Conservation (phyloP, 768 basidiomycete genomes). For the Naganishia antarctica region DNA sequence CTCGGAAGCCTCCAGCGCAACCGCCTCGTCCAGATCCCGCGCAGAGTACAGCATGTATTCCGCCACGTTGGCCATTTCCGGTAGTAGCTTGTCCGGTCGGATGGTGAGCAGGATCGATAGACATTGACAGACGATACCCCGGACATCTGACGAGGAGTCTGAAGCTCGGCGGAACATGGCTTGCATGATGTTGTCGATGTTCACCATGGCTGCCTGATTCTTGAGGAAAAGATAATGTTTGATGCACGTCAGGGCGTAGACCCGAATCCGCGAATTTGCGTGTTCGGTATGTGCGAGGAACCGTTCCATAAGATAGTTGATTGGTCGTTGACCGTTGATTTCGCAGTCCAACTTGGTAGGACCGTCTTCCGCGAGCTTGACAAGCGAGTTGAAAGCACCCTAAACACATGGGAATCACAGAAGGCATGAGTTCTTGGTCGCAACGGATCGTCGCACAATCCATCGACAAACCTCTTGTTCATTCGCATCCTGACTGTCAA, state of each 20-base stretch:
- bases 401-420: constrained; percentile 43
- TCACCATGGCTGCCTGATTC: constrained; percentile 77
- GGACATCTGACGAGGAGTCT: constrained; percentile 87
- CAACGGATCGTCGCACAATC: background rate
- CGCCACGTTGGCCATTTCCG: constrained; percentile 88
- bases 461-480: constrained; percentile 71
- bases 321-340: constrained; percentile 82
- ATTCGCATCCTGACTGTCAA: constrained; percentile 69
- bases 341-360: constrained; percentile 92
- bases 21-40: constrained; percentile 93
- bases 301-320: constrained; percentile 95
- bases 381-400: constrained; percentile 90
- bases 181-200: constrained; percentile 89
- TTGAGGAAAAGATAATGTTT: constrained; percentile 86
- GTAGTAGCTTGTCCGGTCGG: constrained; percentile 92
- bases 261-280: constrained; percentile 77
- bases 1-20: constrained; percentile 94
- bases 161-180: constrained; percentile 91
- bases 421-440: constrained; percentile 24
- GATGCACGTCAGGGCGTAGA: constrained; percentile 86
- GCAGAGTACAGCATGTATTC: constrained; percentile 99
- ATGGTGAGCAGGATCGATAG: constrained; percentile 87
- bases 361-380: constrained; percentile 95
- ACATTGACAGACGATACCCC: constrained; percentile 91
- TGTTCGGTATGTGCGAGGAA: constrained; percentile 86